Evolutionary conservation across 106 monocot species (phyloP).

Genomic region (Dioscorea alata): DNA sequence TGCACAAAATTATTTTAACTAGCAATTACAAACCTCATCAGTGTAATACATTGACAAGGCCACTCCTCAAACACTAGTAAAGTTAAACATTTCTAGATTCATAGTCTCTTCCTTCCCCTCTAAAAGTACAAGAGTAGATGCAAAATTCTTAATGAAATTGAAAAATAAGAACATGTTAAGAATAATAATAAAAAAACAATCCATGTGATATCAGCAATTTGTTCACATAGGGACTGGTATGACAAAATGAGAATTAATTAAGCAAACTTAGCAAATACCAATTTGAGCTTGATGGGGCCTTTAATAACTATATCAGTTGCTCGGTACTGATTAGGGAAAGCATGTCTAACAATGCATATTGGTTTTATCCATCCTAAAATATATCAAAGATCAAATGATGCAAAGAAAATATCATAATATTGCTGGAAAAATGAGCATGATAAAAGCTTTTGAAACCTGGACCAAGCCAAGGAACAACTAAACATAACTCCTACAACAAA

Average conservation of each 20-base stretch:
- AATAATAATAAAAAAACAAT: not conserved
- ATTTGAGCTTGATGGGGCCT: constrained; percentile 86
- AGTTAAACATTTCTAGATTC: constrained; percentile 79
- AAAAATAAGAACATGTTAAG: not conserved
- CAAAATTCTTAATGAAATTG: not conserved
- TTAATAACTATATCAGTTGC: constrained; percentile 80
- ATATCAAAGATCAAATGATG: constrained; percentile 1
- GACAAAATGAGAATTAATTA: not conserved
- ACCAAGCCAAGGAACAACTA: constrained; percentile 74
- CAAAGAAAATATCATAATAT: not conserved
- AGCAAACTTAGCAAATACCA: constrained; percentile 56
- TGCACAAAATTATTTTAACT: not conserved
- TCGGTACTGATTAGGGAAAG: constrained; percentile 91
- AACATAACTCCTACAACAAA: constrained; percentile 71
- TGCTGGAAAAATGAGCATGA: not conserved
- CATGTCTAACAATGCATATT: constrained; percentile 97
- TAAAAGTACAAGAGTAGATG: constrained; percentile 13
- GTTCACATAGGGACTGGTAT: too few relatives aligned
- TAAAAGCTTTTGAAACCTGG: constrained; percentile 33
- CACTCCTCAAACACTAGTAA: constrained; percentile 84
- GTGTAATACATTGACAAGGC: constrained; percentile 95
- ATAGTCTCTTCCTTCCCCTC: constrained; percentile 77
- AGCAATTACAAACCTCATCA: constrained; percentile 62
- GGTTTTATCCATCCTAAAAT: constrained; percentile 86
- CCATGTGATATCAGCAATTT: too few relatives aligned